phyloP scores from a whole-genome alignment of 1,284 basidiomycete species.

The Leccinum glutinopallens region DNA sequence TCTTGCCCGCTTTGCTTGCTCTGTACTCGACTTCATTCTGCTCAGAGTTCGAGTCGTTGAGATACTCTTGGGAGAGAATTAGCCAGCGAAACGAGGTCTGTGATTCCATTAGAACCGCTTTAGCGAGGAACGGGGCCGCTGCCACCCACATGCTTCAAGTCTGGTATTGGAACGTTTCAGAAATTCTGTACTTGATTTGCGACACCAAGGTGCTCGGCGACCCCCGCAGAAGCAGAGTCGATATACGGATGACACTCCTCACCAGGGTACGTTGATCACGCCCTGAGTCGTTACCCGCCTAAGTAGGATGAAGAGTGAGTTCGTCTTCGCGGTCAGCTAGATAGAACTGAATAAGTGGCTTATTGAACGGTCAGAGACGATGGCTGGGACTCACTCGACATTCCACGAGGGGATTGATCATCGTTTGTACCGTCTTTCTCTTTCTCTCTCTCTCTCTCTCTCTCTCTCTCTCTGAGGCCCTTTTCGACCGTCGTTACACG shows the following conservation, averaged over 20 bases:
- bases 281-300: constrained; percentile 91
- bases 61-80: constrained; percentile 41
- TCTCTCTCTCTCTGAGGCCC: constrained; percentile 61
- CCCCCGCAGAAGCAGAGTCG: not conserved
- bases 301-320: constrained; percentile 91
- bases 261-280: constrained; percentile 93
- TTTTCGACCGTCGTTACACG: constrained; percentile 95
- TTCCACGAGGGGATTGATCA: constrained; percentile 86
- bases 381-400: constrained; percentile 63
- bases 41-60: not conserved
- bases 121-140: not conserved
- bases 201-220: constrained; percentile 70
- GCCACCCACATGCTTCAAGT: constrained; percentile 82
- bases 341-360: constrained; percentile 71
- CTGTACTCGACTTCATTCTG: not conserved
- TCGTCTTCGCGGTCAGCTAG: constrained; percentile 92
- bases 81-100: too few relatives aligned
- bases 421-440: constrained; percentile 74
- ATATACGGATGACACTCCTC: constrained; percentile 14
- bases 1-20: not conserved
- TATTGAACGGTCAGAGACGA: not conserved
- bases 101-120: constrained; percentile 5
- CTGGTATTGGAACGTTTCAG: constrained; percentile 91
- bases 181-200: constrained; percentile 92
- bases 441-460: constrained; percentile 37